Evolutionary conservation across 768 basidiomycete genomes (phyloP).

Genomic region (Hortiboletus campestris): DNA sequence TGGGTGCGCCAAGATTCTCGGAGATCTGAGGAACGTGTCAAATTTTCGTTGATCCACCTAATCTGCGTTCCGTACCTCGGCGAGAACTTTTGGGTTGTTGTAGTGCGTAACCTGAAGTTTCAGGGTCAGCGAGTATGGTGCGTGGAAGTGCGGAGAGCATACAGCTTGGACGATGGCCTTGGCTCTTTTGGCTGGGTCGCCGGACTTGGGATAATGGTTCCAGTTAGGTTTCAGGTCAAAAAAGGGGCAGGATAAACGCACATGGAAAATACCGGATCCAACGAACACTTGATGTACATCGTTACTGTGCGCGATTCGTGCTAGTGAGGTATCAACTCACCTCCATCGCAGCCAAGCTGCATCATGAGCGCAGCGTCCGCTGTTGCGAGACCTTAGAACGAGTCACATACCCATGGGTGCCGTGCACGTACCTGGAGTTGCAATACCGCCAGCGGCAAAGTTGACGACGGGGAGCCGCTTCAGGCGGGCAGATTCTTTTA

Average conservation of each 20-base stretch:
- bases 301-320: background rate
- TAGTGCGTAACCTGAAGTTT: conserved; percentile 76
- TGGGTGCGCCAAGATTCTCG: conserved; percentile 82
- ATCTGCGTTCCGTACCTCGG: conserved; percentile 54
- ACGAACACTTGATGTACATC: conserved; percentile 72
- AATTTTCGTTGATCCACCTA: background rate
- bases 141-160: conserved; percentile 17
- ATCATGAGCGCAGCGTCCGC: conserved; percentile 99
- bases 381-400: conserved; percentile 21
- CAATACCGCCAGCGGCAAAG: conserved; percentile 94
- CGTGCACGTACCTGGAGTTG: conserved; percentile 70
- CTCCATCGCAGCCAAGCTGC: conserved; percentile 96
- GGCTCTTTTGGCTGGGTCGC: conserved; percentile 91
- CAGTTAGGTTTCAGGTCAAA: background rate
- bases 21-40: conserved; percentile 50
- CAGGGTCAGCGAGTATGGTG: conserved; percentile 1
- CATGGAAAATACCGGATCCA: conserved; percentile 96
- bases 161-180: conserved; percentile 96
- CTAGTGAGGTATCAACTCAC: conserved; percentile 42
- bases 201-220: conserved; percentile 52
- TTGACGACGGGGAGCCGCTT: conserved; percentile 94
- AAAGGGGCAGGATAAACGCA: conserved; percentile 35
- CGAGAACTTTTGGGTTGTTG: conserved; percentile 90
- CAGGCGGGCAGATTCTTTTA: conserved; percentile 93
- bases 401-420: background rate